A percentile compares a stretch with the other conserved stretches of the same genome.
These are phyloP conservation scores for Ophiostoma ips DNA, from an alignment of 2,329 filamentous ascomycete species.

Conservation along the genomic window DNA sequence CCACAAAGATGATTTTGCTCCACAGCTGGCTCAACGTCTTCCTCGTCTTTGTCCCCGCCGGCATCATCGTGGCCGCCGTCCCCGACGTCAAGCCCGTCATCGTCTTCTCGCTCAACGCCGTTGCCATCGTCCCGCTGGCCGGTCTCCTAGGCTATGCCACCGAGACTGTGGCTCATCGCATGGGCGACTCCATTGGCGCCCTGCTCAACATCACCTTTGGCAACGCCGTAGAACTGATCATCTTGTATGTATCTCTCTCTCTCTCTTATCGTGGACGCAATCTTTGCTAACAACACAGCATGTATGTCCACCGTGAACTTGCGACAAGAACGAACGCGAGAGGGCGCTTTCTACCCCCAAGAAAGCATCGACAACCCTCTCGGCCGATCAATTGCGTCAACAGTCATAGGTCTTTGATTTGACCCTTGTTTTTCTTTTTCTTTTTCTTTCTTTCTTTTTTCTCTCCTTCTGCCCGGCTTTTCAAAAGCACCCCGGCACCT, in stretches of 20 bases:
- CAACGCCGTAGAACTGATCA: constrained; percentile 63
- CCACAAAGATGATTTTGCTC: constrained; percentile 46
- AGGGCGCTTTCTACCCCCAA: constrained; percentile 32
- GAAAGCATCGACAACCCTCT: constrained; percentile 35
- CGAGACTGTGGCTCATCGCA: constrained; percentile 56
- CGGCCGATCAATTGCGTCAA: constrained; percentile 33
- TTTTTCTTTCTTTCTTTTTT: not conserved
- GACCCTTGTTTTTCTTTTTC: not conserved
- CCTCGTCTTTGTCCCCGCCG: constrained; percentile 64
- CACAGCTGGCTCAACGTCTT: constrained; percentile 69
- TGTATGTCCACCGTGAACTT: constrained; percentile 34
- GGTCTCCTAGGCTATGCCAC: constrained; percentile 60
- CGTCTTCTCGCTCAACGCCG: constrained; percentile 59
- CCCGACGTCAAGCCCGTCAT: constrained; percentile 41
- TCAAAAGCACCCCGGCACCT: constrained; percentile 5
- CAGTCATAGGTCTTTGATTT: constrained; percentile 19
- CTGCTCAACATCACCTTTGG: constrained; percentile 85
- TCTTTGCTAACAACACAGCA: constrained; percentile 22
- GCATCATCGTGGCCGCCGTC: constrained; percentile 47
- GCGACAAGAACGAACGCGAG: constrained; percentile 31
- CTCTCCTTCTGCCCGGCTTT: constrained; percentile 4
- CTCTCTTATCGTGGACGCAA: not conserved
- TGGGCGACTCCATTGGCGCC: constrained; percentile 74
- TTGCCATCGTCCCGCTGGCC: constrained; percentile 63
- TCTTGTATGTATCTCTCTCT: constrained; percentile 37